Percentiles rank a stretch among this genome's conserved stretches.
Evolutionary conservation across 495 filamentous ascomycete species (phyloP).

Genomic region (Talaromyces ruber): DNA sequence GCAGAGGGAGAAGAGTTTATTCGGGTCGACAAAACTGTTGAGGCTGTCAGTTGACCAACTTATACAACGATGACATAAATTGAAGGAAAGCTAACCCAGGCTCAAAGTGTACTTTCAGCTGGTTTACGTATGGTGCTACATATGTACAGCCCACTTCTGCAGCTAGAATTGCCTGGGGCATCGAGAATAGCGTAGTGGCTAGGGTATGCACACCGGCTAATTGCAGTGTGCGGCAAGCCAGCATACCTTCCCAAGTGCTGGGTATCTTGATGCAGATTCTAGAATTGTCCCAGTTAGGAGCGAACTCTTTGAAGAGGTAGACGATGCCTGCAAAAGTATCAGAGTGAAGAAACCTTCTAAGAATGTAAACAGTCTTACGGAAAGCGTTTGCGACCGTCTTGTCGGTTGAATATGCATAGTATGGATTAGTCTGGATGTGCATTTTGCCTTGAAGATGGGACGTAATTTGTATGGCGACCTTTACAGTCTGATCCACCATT

Average conservation of each 20-base stretch:
- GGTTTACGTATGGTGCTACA: conserved; percentile 57
- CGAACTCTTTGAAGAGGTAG: conserved; percentile 36
- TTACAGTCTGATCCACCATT: conserved; percentile 34
- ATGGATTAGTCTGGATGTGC: conserved; percentile 57
- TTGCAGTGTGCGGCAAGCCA: conserved; percentile 52
- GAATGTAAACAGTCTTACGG: conserved; percentile 25
- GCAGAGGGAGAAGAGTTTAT: conserved; percentile 37
- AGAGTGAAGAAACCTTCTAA: neutral
- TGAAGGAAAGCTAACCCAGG: conserved; percentile 27
- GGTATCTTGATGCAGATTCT: conserved; percentile 57
- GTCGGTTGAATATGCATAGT: conserved; percentile 40
- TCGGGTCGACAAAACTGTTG: conserved; percentile 26
- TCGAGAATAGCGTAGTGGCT: conserved; percentile 53
- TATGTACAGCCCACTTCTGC: conserved; percentile 49
- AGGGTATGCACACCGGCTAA: conserved; percentile 42
- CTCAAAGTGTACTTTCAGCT: conserved; percentile 54
- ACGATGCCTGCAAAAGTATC: conserved; percentile 28
- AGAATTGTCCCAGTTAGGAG: conserved; percentile 35
- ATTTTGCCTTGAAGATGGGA: conserved; percentile 44
- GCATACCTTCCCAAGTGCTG: conserved; percentile 54
- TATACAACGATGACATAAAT: neutral
- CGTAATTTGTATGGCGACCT: conserved; percentile 42
- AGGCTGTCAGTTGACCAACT: neutral
- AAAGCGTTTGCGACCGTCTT: conserved; percentile 47
- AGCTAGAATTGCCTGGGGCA: conserved; percentile 49